These are phyloP conservation scores for Ophiocordyceps sinensis DNA, from an alignment of 2,329 filamentous ascomycete genomes.

Conservation along the genomic window DNA sequence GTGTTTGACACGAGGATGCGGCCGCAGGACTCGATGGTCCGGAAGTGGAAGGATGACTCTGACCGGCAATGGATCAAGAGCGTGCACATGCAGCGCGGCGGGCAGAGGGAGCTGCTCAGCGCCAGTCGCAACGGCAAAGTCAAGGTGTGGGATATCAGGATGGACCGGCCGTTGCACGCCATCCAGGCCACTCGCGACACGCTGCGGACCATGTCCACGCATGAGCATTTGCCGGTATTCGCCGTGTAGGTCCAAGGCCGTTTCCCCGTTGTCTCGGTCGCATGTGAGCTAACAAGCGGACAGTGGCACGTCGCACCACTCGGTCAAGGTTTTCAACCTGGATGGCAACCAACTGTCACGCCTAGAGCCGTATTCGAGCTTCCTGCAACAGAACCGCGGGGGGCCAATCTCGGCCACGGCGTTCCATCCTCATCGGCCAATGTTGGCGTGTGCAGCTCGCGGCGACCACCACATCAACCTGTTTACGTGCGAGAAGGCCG, in stretches of 20 bases:
- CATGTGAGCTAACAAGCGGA: constrained; percentile 12
- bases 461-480: constrained; percentile 87
- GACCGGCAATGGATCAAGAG: constrained; percentile 86
- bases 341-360: constrained; percentile 65
- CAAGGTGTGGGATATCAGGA: constrained; percentile 89
- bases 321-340: constrained; percentile 86
- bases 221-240: constrained; percentile 94
- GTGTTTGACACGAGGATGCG: constrained; percentile 83
- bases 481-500: constrained; percentile 52
- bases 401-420: constrained; percentile 77
- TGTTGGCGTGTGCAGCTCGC: constrained; percentile 74
- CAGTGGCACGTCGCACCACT: constrained; percentile 77
- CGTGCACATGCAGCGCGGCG: constrained; percentile 92
- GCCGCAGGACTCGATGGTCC: constrained; percentile 82
- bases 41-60: constrained; percentile 85
- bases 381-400: constrained; percentile 66
- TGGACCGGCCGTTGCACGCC: constrained; percentile 61
- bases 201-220: constrained; percentile 74
- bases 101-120: constrained; percentile 78
- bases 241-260: constrained; percentile 54
- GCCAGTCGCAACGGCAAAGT: constrained; percentile 89
- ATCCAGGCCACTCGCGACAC: constrained; percentile 65
- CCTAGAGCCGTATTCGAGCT: constrained; percentile 81
- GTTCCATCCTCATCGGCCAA: constrained; percentile 89
- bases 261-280: background rate